Evolutionary conservation across 352 stramenopile species (phyloP), one percentile per base, ranked within the genome.

Genomic region (Pilasporangium apinafurcum): DNA sequence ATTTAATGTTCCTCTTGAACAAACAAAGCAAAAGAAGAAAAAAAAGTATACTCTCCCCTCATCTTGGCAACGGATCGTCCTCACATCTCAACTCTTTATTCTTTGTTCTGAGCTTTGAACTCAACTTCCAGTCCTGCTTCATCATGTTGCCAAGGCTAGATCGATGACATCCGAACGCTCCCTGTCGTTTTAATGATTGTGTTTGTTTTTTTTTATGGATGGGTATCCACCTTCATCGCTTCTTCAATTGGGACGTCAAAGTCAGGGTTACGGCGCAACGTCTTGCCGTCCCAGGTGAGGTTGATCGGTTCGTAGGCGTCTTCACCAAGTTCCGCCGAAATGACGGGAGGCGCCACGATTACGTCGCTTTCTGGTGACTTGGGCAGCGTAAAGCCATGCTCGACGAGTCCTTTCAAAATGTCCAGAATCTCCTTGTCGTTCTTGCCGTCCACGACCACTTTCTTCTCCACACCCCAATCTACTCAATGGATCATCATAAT

Each of bases 341-440:
- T 72, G 48, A 93, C 90, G 30, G 82, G 76, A 32, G 71, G 65
- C 9, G 79, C 64, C 40, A 93, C 38, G 24, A 83, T 25, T 20
- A 92, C 44, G 57, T 93, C 82, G 59, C 82, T 93, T 61, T 93
- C 82, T n/a, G 82, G 65, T 20, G 82, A 93, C 65, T 87, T 89
- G 32, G 82, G 78, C 46, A 91, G 46, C 58, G 70, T 56, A 27
- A 83, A 59, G 28, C 82, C 82, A 45, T 84, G 65, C 48, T 80
- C 65, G 16, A 90, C 80, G 35, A 93, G 71, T n/a, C 56, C 71
- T 53, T 90, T 84, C 31, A 93, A 33, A 27, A 93, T 51, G 13
- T 58, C 53, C 22, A 86, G 62, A 41, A 93, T 81, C 68, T 93
- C 78, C 40, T 88, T 81, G 54, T 89, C 76, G 51, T 52, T 85